Conservation (phyloP, 169 alveolate species). For the Eimeria brunetti region DNA sequence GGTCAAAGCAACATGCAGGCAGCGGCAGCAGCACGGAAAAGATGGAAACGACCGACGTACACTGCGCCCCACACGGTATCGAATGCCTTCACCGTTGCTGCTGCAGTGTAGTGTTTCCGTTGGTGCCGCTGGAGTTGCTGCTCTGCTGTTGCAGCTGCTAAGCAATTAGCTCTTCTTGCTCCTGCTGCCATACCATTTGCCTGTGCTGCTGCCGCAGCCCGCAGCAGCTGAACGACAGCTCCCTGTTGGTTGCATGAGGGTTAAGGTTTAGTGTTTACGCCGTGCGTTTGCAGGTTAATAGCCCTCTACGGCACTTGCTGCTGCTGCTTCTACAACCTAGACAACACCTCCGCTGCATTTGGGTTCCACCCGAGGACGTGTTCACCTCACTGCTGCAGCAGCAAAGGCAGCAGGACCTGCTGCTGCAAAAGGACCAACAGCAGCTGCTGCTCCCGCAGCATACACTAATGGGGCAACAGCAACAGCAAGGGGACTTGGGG, state of each 20-base stretch:
- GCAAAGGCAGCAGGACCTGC: conserved; percentile 49
- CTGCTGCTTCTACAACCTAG: conserved; percentile 58
- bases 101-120: background rate
- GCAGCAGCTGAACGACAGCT: background rate
- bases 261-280: background rate
- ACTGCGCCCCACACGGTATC: conserved; percentile 70
- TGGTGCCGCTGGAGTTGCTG: background rate
- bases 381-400: conserved; percentile 46
- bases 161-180: background rate
- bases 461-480: conserved; percentile 23
- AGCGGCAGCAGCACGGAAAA: conserved; percentile 14
- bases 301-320: conserved; percentile 58
- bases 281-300: conserved; percentile 55
- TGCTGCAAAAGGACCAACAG: background rate
- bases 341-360: conserved; percentile 53
- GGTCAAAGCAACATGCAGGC: background rate
- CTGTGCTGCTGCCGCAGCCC: background rate
- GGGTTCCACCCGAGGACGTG: conserved; percentile 74
- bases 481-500: conserved; percentile 53
- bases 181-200: background rate
- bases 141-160: background rate
- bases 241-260: background rate
- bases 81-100: conserved; percentile 26
- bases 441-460: conserved; percentile 28
- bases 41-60: conserved; percentile 49